Base-by-base conservation (phyloP, 2,329 filamentous ascomycete species). In the Fusarium anguioides region DNA sequence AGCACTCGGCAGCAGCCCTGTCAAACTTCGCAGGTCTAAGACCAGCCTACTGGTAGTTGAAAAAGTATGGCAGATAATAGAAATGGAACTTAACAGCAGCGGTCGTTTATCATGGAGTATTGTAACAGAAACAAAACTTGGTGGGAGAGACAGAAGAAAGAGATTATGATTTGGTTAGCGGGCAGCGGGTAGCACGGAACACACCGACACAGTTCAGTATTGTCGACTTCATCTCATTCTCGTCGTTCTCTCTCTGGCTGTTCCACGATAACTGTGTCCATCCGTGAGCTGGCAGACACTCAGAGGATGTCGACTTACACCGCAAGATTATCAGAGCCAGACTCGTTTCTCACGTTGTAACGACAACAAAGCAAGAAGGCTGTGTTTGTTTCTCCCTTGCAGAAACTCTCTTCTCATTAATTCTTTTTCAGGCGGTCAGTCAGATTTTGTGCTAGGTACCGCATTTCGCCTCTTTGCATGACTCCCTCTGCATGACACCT, bases 11-110 rank as follows among this genome's bases (percentile, higher is more conserved):
- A n/a, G 80, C 84, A 52, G 78, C 83, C 7, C 69, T 85, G 69
- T 82, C 85, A 23, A 85, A 82, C 71, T 88, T 90, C 75, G 81
- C 85, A 35, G 87, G 87, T 18, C 75, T 89, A 71, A 81, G 87
- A 64, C 86, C 87, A 52, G 80, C 85, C 20, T 89, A 88, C 74
- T 89, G 86, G 86, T 88, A 83, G 62, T 58, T 60, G 42, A 51
- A 55, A 62, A 73, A 45, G 40, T 21, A 50, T 20, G 36, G 31
- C 48, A 60, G 57, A 48, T 55, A 55, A 47, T 62, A 55, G 33
- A 56, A 58, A 54, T 45, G 50, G 51, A 60, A 57, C 45, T 64
- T 49, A 51, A 52, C 51, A 58, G 36, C 21, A 65, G 63, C 58
- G 55, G 44, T 52, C 40, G 35, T 68, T 55, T 55, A 45, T 50